Conservation (phyloP, 2,329 filamentous ascomycete genomes). For the Aureobasidium lini region DNA sequence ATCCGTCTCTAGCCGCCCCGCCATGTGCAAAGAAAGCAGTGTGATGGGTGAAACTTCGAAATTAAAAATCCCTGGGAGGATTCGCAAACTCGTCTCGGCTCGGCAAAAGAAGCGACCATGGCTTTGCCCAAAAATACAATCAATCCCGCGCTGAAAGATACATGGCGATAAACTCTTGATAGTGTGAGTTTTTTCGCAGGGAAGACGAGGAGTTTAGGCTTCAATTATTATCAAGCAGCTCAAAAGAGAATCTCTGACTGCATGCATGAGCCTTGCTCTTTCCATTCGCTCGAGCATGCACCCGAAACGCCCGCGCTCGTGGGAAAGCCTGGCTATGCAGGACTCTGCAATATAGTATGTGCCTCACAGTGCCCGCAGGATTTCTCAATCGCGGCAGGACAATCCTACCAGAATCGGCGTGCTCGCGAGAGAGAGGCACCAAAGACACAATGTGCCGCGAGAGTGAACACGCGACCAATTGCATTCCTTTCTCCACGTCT, state of each 20-base stretch:
- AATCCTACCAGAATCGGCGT: not conserved
- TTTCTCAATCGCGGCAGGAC: not conserved
- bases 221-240: too few relatives aligned
- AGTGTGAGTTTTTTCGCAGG: not conserved
- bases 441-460: not conserved
- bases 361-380: not conserved
- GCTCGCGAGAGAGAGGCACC: not conserved
- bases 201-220: not conserved
- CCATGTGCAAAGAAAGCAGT: not conserved
- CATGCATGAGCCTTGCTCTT: conserved; percentile 1
- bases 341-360: not conserved
- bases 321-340: not conserved
- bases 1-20: not conserved
- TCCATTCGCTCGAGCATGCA: conserved; percentile 1
- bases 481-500: not conserved
- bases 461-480: conserved; percentile 1
- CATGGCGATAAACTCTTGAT: not conserved
- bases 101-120: conserved; percentile 3
- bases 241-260: not conserved
- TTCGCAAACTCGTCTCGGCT: not conserved
- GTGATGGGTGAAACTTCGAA: not conserved
- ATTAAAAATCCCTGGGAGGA: conserved; percentile 3
- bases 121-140: not conserved
- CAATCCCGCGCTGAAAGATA: not conserved
- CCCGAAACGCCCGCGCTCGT: not conserved